Percentiles rank a stretch among this genome's conserved stretches.
These are phyloP conservation scores for Anthostomella pinea DNA, from an alignment of 2,329 filamentous ascomycete species.

Conservation along the genomic window DNA sequence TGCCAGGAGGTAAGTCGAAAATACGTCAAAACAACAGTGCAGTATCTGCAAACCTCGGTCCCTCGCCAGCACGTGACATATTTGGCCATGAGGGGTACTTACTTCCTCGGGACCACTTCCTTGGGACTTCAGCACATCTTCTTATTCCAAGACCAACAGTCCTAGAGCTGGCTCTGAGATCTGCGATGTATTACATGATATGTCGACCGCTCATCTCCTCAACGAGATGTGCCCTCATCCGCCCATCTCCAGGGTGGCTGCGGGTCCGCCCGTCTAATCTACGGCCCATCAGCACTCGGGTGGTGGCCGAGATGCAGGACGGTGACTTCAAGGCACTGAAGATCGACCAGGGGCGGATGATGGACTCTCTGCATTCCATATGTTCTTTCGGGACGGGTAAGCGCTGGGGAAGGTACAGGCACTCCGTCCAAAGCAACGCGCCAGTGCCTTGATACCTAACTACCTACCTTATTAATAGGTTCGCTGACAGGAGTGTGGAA, in stretches of 20 bases:
- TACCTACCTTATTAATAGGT: no score
- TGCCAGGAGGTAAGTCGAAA: no score
- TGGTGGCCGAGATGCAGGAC: slow-evolving; percentile 1
- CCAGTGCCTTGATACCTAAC: no score
- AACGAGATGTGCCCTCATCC: slow-evolving; percentile 3
- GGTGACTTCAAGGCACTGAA: slow-evolving; percentile 36
- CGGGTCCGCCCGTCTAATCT: slow-evolving; percentile 2
- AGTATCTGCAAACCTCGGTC: no score
- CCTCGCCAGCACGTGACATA: no score
- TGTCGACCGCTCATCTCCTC: neutral
- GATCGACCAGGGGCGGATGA: slow-evolving; percentile 57
- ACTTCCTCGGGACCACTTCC: no score
- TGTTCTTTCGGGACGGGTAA: slow-evolving; percentile 66
- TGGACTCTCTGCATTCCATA: slow-evolving; percentile 62
- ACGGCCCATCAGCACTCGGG: slow-evolving; percentile 9
- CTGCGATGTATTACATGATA: no score
- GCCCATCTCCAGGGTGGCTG: slow-evolving; percentile 3
- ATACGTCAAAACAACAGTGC: no score
- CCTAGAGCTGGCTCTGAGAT: no score
- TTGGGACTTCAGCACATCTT: no score
- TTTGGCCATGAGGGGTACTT: no score
- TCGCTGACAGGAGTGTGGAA: slow-evolving; percentile 5
- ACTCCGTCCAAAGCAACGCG: neutral
- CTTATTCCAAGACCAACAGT: no score
- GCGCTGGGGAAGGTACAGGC: slow-evolving; percentile 63